A percentile compares a stretch with the other conserved stretches of the same genome.
Evolutionary conservation across 2,329 filamentous ascomycete species (phyloP).

Genomic region (Pseudonectria foliicola): DNA sequence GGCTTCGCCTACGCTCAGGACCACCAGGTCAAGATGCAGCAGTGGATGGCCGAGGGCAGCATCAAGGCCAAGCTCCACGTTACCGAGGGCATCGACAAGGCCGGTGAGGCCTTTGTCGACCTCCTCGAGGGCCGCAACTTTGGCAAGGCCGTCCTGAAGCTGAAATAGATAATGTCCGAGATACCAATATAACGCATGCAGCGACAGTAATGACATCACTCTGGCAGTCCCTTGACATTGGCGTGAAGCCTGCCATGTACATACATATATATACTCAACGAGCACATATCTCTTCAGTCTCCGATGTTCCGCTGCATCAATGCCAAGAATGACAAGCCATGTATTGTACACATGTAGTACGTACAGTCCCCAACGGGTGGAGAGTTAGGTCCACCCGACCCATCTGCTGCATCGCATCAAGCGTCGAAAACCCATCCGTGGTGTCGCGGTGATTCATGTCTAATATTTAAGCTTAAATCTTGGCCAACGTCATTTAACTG

Average conservation of each 20-base stretch:
- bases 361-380: no score
- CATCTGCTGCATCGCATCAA: no score
- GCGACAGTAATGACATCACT: no score
- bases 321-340: no score
- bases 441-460: no score
- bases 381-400: no score
- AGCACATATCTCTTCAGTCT: no score
- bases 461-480: constrained; percentile 11
- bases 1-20: constrained; percentile 60
- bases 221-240: no score
- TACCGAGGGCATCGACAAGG: constrained; percentile 74
- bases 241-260: no score
- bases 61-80: constrained; percentile 64
- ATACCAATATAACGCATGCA: neutral
- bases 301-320: no score
- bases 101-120: constrained; percentile 63
- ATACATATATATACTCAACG: no score
- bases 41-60: constrained; percentile 69
- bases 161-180: constrained; percentile 20
- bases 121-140: constrained; percentile 76
- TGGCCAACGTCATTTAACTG: constrained; percentile 9
- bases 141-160: constrained; percentile 75
- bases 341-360: no score
- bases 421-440: neutral
- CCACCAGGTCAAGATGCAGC: constrained; percentile 67